Evolutionary conservation across 805 yeast genomes (phyloP).

Genomic region (Yarrowia keelungensis): DNA sequence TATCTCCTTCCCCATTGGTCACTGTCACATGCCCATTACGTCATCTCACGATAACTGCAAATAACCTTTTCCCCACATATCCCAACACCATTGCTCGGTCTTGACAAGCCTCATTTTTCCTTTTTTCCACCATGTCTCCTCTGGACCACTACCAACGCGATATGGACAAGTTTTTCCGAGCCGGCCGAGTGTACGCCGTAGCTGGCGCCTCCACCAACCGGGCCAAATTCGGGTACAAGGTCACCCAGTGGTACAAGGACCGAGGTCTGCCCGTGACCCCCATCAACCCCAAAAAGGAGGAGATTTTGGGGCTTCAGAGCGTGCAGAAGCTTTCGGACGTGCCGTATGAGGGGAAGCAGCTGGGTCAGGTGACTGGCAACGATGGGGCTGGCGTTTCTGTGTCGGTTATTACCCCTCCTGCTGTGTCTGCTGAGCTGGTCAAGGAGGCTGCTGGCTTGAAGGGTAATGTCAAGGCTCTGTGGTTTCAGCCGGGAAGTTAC

Average conservation of each 20-base stretch:
- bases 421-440: slow-evolving; percentile 58
- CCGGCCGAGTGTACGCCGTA: slow-evolving; percentile 63
- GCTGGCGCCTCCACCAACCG: slow-evolving; percentile 75
- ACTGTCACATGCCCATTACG: too few species aligned
- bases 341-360: slow-evolving; percentile 39
- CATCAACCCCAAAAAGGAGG: slow-evolving; percentile 63
- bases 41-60: not conserved
- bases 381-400: slow-evolving; percentile 55
- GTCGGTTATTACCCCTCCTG: slow-evolving; percentile 80
- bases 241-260: slow-evolving; percentile 68
- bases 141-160: slow-evolving; percentile 11
- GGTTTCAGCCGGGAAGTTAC: slow-evolving; percentile 88
- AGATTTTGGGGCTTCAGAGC: slow-evolving; percentile 57
- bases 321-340: slow-evolving; percentile 45
- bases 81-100: not conserved
- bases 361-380: slow-evolving; percentile 39
- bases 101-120: not conserved
- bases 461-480: slow-evolving; percentile 59
- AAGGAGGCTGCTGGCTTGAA: slow-evolving; percentile 51
- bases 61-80: not conserved
- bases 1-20: too few species aligned
- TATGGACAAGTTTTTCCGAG: slow-evolving; percentile 57
- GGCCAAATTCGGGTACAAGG: slow-evolving; percentile 71
- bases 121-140: slow-evolving; percentile 4
- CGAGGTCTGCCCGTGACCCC: slow-evolving; percentile 68